Conservation (phyloP, 768 basidiomycete genomes). For the Plicaturopsis crispa region DNA sequence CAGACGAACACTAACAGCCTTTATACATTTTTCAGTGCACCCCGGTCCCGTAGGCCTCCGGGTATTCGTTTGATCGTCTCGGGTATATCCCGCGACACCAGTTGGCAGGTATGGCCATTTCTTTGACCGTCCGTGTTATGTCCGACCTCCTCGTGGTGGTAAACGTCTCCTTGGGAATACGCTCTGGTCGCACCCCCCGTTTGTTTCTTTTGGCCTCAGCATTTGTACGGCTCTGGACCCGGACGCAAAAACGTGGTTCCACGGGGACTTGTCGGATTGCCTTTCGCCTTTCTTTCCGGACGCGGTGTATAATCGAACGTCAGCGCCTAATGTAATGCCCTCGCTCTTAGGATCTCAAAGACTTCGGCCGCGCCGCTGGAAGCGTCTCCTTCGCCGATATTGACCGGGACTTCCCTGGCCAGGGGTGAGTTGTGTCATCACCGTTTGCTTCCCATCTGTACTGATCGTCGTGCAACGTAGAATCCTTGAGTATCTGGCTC, state of each 20-base stretch:
- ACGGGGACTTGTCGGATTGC: no score
- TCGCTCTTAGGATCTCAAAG: conserved; percentile 84
- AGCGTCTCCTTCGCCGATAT: conserved; percentile 94
- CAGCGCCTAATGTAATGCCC: conserved; percentile 19
- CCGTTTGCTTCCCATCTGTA: background rate
- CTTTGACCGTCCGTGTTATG: conserved; percentile 9
- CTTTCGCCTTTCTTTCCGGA: no score
- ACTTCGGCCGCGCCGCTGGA: conserved; percentile 92
- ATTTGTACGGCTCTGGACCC: no score
- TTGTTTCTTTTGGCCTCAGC: conserved; percentile 4
- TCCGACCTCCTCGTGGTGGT: conserved; percentile 9
- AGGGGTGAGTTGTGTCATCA: conserved; percentile 51
- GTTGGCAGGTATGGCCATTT: conserved; percentile 89
- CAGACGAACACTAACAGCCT: no score
- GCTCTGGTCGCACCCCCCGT: conserved; percentile 9
- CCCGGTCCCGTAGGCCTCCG: conserved; percentile 68
- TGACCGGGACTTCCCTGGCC: conserved; percentile 76
- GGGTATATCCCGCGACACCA: conserved; percentile 89
- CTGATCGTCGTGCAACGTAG: conserved; percentile 34
- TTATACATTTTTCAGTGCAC: conserved; percentile 34
- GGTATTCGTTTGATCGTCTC: conserved; percentile 81
- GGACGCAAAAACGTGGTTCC: no score
- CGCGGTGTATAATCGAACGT: no score
- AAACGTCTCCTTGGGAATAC: conserved; percentile 7
- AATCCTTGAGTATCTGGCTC: conserved; percentile 82